Evolutionary conservation across 148 eudicot genomes (phyloP).

Genomic region (Arbutus unedo): DNA sequence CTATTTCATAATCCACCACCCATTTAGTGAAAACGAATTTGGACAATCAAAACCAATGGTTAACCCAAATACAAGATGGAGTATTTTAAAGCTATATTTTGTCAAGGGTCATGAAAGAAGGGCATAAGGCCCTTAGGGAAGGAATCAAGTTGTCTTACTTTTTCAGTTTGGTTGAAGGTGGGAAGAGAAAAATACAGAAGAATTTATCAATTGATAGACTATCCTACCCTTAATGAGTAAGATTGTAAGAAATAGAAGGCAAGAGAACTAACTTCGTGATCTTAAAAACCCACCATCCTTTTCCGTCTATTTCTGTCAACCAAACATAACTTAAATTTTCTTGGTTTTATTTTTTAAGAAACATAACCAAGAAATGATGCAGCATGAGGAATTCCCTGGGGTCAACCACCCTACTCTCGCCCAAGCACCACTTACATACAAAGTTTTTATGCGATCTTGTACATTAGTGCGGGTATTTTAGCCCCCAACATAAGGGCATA

Average conservation of each 20-base stretch:
- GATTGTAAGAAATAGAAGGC: not conserved
- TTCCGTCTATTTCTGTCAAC: too few species aligned
- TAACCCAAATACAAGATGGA: conserved; percentile 7
- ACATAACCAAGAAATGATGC: not conserved
- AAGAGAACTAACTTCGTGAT: not conserved
- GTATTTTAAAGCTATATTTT: not conserved
- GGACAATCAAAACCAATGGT: not conserved
- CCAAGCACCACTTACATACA: not conserved
- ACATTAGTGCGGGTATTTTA: not conserved
- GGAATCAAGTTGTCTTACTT: not conserved
- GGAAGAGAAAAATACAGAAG: not conserved
- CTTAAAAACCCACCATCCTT: too few species aligned
- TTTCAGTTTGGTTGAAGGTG: not conserved
- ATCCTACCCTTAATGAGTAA: not conserved
- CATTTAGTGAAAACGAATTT: not conserved
- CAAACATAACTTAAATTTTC: not conserved
- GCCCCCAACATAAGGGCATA: not conserved
- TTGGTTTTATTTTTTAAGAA: not conserved
- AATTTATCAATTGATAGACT: too few species aligned
- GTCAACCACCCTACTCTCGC: not conserved
- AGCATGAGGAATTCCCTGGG: not conserved
- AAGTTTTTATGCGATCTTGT: not conserved
- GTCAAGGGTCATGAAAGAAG: not conserved
- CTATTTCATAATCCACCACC: not conserved
- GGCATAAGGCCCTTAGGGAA: not conserved